Percentiles rank a stretch among this genome's conserved stretches.
phyloP scores from a whole-genome alignment of 2,329 filamentous ascomycete genomes.

The Fusarium decemcellulare region DNA sequence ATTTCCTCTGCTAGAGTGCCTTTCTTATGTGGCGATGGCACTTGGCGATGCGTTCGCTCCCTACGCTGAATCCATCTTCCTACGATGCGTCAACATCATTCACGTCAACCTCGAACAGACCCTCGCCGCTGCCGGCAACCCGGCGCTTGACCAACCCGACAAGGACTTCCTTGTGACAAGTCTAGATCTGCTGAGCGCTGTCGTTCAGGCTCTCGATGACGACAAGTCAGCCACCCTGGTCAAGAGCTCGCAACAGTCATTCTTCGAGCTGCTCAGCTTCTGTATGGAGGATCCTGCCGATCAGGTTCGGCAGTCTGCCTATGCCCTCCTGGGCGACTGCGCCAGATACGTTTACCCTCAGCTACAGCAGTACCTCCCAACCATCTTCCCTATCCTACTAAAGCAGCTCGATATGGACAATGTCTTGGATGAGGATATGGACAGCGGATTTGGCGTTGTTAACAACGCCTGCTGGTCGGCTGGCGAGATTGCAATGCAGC shows the following conservation, averaged over 20 bases:
- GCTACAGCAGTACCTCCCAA: constrained; percentile 80
- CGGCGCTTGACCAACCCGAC: constrained; percentile 82
- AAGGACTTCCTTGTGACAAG: constrained; percentile 98
- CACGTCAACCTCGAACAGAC: constrained; percentile 91
- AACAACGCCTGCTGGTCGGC: constrained; percentile 99
- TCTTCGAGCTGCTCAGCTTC: constrained; percentile 91
- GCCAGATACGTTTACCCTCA: constrained; percentile 92
- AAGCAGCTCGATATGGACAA: constrained; percentile 88
- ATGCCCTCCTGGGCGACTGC: constrained; percentile 94
- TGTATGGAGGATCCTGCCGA: constrained; percentile 94
- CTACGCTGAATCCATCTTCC: constrained; percentile 89
- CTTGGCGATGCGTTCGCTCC: constrained; percentile 86
- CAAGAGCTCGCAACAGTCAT: constrained; percentile 80
- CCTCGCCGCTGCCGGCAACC: constrained; percentile 77
- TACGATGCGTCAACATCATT: constrained; percentile 90
- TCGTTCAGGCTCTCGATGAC: constrained; percentile 88
- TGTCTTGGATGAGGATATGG: constrained; percentile 83
- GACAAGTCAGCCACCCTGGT: constrained; percentile 84
- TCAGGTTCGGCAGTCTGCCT: constrained; percentile 96
- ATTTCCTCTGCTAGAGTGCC: constrained; percentile 94
- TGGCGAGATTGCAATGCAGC: constrained; percentile 90
- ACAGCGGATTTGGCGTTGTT: constrained; percentile 90
- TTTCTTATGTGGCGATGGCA: constrained; percentile 93
- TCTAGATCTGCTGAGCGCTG: constrained; percentile 91
- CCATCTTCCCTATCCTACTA: constrained; percentile 85